Conservation (phyloP, 2,329 filamentous ascomycete genomes). For the Alternaria consortialis region DNA sequence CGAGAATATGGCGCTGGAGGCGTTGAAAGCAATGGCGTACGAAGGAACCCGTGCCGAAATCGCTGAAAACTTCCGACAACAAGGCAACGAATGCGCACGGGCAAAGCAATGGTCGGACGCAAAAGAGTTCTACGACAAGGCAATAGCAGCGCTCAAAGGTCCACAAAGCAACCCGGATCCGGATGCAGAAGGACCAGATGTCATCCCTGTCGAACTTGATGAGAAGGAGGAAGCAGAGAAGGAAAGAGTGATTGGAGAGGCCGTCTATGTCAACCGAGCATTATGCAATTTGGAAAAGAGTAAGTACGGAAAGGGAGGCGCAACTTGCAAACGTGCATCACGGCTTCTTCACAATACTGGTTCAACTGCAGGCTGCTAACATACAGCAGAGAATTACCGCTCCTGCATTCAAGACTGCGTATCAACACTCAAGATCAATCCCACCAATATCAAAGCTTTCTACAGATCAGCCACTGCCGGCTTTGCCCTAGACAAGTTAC, state of each 20-base stretch:
- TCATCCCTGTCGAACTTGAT: constrained; percentile 62
- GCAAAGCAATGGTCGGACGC: constrained; percentile 80
- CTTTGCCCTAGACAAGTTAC: constrained; percentile 77
- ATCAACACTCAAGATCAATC: constrained; percentile 79
- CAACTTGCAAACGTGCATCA: not conserved
- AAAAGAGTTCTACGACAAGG: constrained; percentile 90
- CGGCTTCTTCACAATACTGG: not conserved
- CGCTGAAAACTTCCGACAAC: constrained; percentile 83
- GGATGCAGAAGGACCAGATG: constrained; percentile 49
- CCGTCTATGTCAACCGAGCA: constrained; percentile 85
- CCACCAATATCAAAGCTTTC: constrained; percentile 85
- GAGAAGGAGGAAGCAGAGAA: constrained; percentile 67
- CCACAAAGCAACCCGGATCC: constrained; percentile 60
- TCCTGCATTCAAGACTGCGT: constrained; percentile 87
- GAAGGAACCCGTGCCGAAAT: constrained; percentile 90
- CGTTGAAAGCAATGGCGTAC: constrained; percentile 87
- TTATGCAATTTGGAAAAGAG: constrained; percentile 87
- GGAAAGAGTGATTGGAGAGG: constrained; percentile 74
- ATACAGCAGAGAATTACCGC: constrained; percentile 76
- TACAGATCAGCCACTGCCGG: constrained; percentile 85
- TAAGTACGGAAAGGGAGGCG: constrained; percentile 49
- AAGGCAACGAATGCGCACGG: constrained; percentile 88
- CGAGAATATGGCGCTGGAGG: constrained; percentile 85
- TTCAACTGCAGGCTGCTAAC: constrained; percentile 1
- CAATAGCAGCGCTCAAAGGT: constrained; percentile 73